Conservation (phyloP, 2,329 filamentous ascomycete genomes). For the Cyphellophora attinorum region DNA sequence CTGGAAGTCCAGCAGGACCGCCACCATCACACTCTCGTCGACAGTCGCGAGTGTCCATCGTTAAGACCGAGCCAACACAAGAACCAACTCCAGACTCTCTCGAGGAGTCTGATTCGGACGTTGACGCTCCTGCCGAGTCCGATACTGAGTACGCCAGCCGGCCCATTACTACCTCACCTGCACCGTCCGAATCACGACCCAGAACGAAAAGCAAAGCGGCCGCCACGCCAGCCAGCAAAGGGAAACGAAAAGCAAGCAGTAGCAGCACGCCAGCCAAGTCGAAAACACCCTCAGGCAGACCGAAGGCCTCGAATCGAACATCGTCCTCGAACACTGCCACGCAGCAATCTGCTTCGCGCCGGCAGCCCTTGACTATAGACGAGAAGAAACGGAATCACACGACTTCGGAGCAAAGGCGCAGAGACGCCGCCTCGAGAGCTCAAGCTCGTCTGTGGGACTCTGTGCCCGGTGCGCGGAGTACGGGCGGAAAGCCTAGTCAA, state of each 20-base stretch:
- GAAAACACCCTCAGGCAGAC: no score
- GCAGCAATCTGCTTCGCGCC: constrained; percentile 4
- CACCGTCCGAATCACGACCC: constrained; percentile 9
- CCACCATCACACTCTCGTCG: constrained; percentile 1
- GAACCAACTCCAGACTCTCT: constrained; percentile 11
- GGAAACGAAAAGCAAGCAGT: constrained; percentile 7
- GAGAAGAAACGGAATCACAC: constrained; percentile 20
- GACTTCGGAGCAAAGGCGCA: constrained; percentile 17
- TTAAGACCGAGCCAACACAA: constrained; percentile 13
- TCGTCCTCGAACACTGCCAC: constrained; percentile 2
- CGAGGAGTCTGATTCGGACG: constrained; percentile 8
- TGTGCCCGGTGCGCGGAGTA: constrained; percentile 15
- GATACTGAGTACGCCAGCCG: constrained; percentile 8
- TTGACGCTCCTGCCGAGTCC: constrained; percentile 13
- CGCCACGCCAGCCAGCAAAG: constrained; percentile 6
- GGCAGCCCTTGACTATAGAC: constrained; percentile 14
- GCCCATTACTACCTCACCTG: constrained; percentile 12
- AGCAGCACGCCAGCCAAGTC: no score
- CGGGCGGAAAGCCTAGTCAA: constrained; percentile 16
- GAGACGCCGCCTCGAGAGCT: constrained; percentile 16
- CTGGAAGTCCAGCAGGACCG: no score
- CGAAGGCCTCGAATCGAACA: constrained; percentile 5
- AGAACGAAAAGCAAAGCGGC: background rate
- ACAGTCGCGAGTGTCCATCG: constrained; percentile 6
- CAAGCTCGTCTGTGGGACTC: constrained; percentile 18